Conservation (phyloP, 148 eudicot species). For the Dianthus caryophyllus region DNA sequence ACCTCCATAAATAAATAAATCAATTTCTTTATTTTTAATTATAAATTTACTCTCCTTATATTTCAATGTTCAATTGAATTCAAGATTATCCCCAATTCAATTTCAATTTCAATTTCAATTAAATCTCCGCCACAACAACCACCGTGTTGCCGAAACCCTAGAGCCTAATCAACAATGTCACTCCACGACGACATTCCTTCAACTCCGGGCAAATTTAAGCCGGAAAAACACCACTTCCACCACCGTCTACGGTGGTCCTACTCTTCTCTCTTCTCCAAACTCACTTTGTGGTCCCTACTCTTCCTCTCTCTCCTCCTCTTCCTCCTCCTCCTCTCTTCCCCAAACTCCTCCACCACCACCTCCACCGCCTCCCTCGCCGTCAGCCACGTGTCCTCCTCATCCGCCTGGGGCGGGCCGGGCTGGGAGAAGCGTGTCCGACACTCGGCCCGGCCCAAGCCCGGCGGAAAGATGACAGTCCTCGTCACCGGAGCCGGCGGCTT, state of each 20-base stretch:
- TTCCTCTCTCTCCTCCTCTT: constrained; percentile 28
- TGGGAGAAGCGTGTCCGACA: constrained; percentile 51
- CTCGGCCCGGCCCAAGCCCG: constrained; percentile 38
- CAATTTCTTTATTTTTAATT: no score
- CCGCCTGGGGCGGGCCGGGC: constrained; percentile 34
- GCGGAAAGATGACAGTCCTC: constrained; percentile 30
- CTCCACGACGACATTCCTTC: constrained; percentile 42
- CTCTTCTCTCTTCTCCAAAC: constrained; percentile 45
- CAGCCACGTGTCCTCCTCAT: constrained; percentile 18
- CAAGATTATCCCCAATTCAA: no score
- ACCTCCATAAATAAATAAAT: no score
- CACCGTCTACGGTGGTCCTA: constrained; percentile 45
- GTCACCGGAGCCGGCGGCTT: constrained; percentile 74
- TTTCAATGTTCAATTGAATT: no score
- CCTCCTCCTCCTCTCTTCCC: constrained; percentile 33
- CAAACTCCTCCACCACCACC: no score
- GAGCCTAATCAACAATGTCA: neutral
- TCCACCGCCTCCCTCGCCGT: constrained; percentile 18
- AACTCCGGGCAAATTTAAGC: constrained; percentile 58
- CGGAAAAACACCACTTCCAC: constrained; percentile 39
- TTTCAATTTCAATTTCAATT: no score
- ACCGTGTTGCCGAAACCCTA: neutral
- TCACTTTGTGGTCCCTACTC: constrained; percentile 44
- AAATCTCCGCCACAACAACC: constrained; percentile 1
- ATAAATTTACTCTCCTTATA: no score